Evolutionary conservation across 1,284 basidiomycete species (phyloP).

Genomic region (Leccinum laetum): DNA sequence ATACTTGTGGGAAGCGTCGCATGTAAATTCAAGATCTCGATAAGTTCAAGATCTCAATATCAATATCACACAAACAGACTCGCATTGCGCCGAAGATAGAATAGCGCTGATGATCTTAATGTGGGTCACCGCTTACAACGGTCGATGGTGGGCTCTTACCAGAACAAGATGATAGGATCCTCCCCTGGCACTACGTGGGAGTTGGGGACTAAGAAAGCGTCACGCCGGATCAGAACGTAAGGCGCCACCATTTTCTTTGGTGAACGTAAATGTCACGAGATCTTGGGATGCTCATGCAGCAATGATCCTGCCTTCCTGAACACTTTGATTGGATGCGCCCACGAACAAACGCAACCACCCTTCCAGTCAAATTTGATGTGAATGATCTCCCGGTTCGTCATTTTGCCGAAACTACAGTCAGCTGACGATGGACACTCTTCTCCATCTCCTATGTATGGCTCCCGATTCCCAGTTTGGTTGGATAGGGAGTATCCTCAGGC

Average conservation of each 20-base stretch:
- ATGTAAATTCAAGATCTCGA: too few relatives aligned
- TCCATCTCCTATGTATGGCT: background rate
- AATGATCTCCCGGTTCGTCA: background rate
- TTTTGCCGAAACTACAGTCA: background rate
- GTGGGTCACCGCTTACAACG: too few relatives aligned
- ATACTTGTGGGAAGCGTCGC: too few relatives aligned
- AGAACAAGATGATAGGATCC: too few relatives aligned
- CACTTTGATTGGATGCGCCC: background rate
- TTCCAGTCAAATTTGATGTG: background rate
- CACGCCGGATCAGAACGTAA: background rate
- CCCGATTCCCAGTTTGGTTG: background rate
- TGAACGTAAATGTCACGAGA: background rate
- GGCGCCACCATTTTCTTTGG: background rate
- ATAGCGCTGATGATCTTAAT: too few relatives aligned
- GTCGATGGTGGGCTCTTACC: too few relatives aligned
- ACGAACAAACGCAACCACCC: background rate
- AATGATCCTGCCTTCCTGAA: background rate
- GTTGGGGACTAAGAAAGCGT: background rate
- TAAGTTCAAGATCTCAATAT: too few relatives aligned
- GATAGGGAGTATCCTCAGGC: background rate
- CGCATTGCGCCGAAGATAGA: too few relatives aligned
- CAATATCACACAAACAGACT: too few relatives aligned
- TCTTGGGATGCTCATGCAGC: too few relatives aligned
- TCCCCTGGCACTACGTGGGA: too few relatives aligned
- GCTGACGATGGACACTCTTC: too few relatives aligned